phyloP scores from a whole-genome alignment of 2,329 filamentous ascomycete species.

The Penicillium sp. region DNA sequence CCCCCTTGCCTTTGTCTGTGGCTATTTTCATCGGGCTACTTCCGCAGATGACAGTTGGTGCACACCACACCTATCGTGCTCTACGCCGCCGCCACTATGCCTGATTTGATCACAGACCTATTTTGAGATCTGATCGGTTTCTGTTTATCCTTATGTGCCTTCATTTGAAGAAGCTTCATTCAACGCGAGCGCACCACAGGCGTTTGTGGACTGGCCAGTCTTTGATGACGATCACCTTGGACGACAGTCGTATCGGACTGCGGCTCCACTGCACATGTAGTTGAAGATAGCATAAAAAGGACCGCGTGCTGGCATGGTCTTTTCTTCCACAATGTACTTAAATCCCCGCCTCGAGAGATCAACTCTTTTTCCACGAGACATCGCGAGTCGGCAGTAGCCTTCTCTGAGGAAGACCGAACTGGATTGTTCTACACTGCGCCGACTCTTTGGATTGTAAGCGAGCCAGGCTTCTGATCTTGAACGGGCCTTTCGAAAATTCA shows the following conservation, averaged over 20 bases:
- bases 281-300: neutral
- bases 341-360: neutral
- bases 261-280: neutral
- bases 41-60: neutral
- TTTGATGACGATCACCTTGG: neutral
- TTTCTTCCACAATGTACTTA: neutral
- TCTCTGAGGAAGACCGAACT: neutral
- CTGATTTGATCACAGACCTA: neutral
- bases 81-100: neutral
- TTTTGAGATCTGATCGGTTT: neutral
- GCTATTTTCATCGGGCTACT: neutral
- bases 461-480: neutral
- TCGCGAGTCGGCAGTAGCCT: neutral
- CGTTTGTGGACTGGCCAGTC: neutral
- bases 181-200: neutral
- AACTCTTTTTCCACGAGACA: neutral
- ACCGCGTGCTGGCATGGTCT: neutral
- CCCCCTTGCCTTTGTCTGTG: neutral
- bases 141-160: neutral
- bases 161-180: neutral
- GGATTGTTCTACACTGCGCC: neutral
- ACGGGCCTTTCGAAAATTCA: neutral
- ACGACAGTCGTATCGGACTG: neutral
- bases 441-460: neutral
- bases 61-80: neutral